Evolutionary conservation across 768 basidiomycete genomes (phyloP), one percentile per base, ranked within the genome.

Genomic region (Leccinum arenicola): DNA sequence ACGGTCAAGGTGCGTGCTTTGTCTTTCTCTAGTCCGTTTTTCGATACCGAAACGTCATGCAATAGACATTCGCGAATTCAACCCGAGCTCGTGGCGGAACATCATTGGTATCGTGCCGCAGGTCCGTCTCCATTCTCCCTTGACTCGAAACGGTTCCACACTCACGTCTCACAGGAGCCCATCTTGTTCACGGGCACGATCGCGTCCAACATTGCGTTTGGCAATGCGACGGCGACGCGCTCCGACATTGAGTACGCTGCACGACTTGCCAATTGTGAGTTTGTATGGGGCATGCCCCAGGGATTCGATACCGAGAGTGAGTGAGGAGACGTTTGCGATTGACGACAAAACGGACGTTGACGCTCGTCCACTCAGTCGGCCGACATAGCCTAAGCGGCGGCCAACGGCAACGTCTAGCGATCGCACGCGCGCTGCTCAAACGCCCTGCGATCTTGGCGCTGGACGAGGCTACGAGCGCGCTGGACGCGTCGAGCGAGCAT

Each of bases 151-250:
- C 8, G 6, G 2, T 17, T 19, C 11, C 10, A 25, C n/a, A 27
- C 33, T 7, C 14, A 23, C 19, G 14, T 3, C 23, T 9, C 21
- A 1, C 3, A 66, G 77, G 94, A 96, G 61, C 93, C 94, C 0
- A 85, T 94, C 3, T 73, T 97, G 29, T 97, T 97, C 73, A 88
- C 89, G 3, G 93, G 94, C 3, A 96, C 94, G 0, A 95, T 98
- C 53, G 93, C 93, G 3, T 90, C 91, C 2, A 98, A 98, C 67
- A 98, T 96, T 61, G 88, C 94, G 0, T 98, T 91, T 66, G 95
- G 95, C 3, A 82, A 88, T 52, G 80, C 83, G 9, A 75, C 81
- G 19, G 91, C 86, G 0, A 91, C 92, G 0, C 81, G 89, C 21
- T 86, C 87, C 63, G 84, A 96, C 59, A 91, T 98, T 21, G 93